A percentile compares a stretch with the other conserved stretches of the same genome.
These are phyloP conservation scores for Coemansia furcata DNA, from an alignment of 192 early-diverging fungal species.

Conservation along the genomic window DNA sequence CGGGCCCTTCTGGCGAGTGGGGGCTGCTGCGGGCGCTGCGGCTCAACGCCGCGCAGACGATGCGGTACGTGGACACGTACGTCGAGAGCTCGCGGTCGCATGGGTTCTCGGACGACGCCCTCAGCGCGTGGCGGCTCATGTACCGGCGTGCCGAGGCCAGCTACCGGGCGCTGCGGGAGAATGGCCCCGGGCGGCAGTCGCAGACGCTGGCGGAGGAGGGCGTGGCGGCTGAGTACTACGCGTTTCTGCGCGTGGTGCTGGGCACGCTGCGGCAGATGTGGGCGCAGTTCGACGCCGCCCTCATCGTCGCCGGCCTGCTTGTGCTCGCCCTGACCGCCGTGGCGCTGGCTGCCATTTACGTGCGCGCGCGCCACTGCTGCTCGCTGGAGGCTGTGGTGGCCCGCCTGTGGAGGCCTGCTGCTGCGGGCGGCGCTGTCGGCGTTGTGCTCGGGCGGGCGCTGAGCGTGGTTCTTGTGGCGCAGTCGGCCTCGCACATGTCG, in stretches of 20 bases:
- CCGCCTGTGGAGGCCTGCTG: background rate
- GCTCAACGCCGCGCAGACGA: constrained; percentile 63
- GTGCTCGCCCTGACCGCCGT: constrained; percentile 42
- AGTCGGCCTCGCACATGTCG: constrained; percentile 9
- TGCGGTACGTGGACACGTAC: constrained; percentile 46
- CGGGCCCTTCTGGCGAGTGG: constrained; percentile 16
- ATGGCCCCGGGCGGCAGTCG: background rate
- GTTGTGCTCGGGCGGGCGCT: constrained; percentile 17
- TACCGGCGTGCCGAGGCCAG: constrained; percentile 30
- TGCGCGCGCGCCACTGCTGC: background rate
- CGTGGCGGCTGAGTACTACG: constrained; percentile 40
- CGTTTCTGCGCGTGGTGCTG: constrained; percentile 63
- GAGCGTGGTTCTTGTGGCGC: background rate
- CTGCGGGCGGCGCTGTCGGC: constrained; percentile 8
- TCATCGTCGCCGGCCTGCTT: constrained; percentile 71
- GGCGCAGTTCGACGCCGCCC: constrained; percentile 85
- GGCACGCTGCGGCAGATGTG: constrained; percentile 77
- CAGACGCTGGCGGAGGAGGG: constrained; percentile 23
- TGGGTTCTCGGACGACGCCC: constrained; percentile 38
- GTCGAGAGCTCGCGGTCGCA: constrained; percentile 30
- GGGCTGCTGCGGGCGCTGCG: constrained; percentile 57
- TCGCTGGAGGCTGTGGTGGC: constrained; percentile 14
- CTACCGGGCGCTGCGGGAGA: constrained; percentile 21
- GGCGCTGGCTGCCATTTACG: constrained; percentile 7
- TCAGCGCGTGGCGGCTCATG: constrained; percentile 33